These are phyloP conservation scores for Alternaria postmessia DNA, from an alignment of 2,329 filamentous ascomycete genomes.

Conservation along the genomic window DNA sequence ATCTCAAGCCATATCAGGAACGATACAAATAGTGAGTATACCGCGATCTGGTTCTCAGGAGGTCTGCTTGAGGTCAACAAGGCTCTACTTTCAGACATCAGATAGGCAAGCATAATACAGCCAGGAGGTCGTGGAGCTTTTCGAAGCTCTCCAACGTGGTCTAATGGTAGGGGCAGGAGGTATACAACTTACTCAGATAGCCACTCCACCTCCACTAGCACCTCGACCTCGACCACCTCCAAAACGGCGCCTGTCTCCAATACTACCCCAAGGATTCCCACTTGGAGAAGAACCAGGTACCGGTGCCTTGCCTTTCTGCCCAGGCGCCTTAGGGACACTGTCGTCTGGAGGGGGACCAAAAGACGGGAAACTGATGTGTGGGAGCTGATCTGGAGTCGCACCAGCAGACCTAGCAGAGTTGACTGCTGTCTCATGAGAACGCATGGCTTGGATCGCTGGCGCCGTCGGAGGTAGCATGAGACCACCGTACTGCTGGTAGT, in stretches of 20 bases:
- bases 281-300: background rate
- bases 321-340: background rate
- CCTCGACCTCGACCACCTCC: background rate
- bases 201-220: background rate
- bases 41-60: background rate
- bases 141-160: background rate
- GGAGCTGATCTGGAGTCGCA: background rate
- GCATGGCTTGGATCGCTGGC: background rate
- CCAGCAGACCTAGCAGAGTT: background rate
- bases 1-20: background rate
- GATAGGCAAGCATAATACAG: background rate
- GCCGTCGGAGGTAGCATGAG: conserved; percentile 14
- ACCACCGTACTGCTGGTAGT: conserved; percentile 19
- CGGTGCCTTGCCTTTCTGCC: background rate
- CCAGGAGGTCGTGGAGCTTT: background rate
- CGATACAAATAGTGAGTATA: too few relatives aligned
- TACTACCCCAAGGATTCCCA: background rate
- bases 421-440: background rate
- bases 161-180: too few relatives aligned
- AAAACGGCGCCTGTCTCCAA: background rate
- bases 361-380: background rate
- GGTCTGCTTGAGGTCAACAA: background rate
- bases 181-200: background rate
- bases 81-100: background rate
- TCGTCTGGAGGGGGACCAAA: background rate